Base-by-base conservation (phyloP, 129 eudicot species). In the Flaveria sonorensis region DNA sequence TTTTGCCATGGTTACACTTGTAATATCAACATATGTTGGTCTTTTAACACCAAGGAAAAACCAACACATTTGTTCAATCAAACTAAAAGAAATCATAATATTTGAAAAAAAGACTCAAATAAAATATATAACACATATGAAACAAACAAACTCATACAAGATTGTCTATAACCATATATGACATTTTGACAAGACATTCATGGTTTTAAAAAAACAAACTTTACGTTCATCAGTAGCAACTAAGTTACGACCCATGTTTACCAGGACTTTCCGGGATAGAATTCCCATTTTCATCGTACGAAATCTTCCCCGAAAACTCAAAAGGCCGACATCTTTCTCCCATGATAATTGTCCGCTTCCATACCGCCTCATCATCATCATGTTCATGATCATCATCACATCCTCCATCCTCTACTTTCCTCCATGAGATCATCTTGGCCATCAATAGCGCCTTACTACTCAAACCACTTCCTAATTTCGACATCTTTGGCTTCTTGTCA, bases 281-380 rank as follows among this genome's bases (percentile, higher is more conserved):
- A 80, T 93, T 90, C 16, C 98, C 98, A 1, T 88, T 56, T 43
- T 85, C 79, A 57, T 90, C 98, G 19, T 90, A 87, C 73, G 76
- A 79, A 68, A 88, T 85, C 80, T 74, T 87, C 16, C 97, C 98
- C 1, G 97, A 90, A 80, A 90, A 90, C 43, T 93, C 89, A 13
- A 93, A 55, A 9, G 98, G 96, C 21, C 90, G 89, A 50, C 97
- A 93, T 68, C 89, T 76, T 60, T 85, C 98, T 14, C 98, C 97
- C 87, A 76, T 93, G 19, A 93, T 90, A 43, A 93, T 93, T 0
- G 91, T 84, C 77, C 87, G 88, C 83, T 81, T 90, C 98, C 98
- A 93, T 62, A 93, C 76, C 4, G 86, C 96, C 50, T 86, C 89
- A 50, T 85, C 87, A 30, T 88, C 83, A 36, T 57, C 87, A 16